Evolutionary conservation across 768 basidiomycete genomes (phyloP), one percentile per base, ranked within the genome.

Genomic region (Dentipellis sp.): DNA sequence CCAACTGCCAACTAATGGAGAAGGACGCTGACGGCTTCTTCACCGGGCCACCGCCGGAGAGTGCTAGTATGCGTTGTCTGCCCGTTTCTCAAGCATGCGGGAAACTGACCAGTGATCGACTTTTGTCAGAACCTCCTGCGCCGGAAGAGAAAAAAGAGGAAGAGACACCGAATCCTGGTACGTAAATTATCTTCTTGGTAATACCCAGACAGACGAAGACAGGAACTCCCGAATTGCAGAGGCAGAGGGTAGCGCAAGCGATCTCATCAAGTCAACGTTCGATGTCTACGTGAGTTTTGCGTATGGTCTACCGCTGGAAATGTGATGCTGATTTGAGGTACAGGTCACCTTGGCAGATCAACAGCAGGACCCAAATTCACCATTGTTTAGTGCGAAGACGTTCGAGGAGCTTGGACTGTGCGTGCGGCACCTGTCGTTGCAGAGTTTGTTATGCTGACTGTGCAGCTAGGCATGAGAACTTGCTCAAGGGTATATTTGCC

Each of bases 311-410:
- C 57, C 29, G 42, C 48, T 42, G 40, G 40, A 42, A 19, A 3
- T 9, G 9, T 42, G 29, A 29, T 29, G 29, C 29, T 29, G 6
- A 3, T 29, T 29, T 6, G 29, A 29, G 40, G 22, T 58, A 34
- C 64, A 92, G 93, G 94, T 99, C 60, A 98, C 94, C 17, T 79
- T 98, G 56, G 94, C 94, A 51, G 94, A 98, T 72, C 91, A 95
- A 67, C 97, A 98, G 72, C 83, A 80, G 29, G 91, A 99, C 66
- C 90, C 93, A 40, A 86, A 95, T 67, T 98, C 95, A n/a, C 97
- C 95, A 3, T 72, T 99, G 14, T 95, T 80, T 71, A 95, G 93
- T 55, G 88, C 81, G 29, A 95, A 97, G 69, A 84, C 88, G 0
- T 99, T 99, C 61, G 94, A 99, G 68, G 89, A 97, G 62, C 82